Evolutionary conservation across 306 rosid genomes (phyloP).

Genomic region (Coriaria nepalensis): DNA sequence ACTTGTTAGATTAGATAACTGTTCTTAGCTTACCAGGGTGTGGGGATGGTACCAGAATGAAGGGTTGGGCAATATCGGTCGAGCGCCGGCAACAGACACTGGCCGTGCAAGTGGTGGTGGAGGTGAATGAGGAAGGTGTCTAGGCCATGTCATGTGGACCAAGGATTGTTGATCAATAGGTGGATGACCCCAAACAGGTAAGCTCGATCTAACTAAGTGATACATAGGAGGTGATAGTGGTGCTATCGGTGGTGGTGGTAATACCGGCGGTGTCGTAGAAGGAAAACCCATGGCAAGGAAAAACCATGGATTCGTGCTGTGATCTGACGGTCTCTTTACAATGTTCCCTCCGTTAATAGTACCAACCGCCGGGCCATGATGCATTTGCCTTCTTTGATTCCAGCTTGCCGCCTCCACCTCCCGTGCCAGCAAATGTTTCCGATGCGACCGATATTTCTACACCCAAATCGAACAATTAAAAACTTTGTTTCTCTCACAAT

Average conservation of each 20-base stretch:
- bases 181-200: constrained; percentile 92
- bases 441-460: constrained; percentile 81
- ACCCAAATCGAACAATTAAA: not conserved
- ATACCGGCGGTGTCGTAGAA: constrained; percentile 19
- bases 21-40: constrained; percentile 22
- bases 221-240: constrained; percentile 17
- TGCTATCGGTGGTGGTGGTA: constrained; percentile 6
- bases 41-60: constrained; percentile 45
- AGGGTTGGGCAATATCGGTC: constrained; percentile 28
- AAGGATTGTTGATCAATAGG: constrained; percentile 42
- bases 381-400: constrained; percentile 51
- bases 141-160: constrained; percentile 39
- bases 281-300: constrained; percentile 49
- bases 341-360: constrained; percentile 9
- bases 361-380: constrained; percentile 12
- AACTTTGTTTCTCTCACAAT: not conserved
- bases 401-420: constrained; percentile 81
- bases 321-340: constrained; percentile 19
- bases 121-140: constrained; percentile 25
- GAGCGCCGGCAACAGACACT: constrained; percentile 21
- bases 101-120: constrained; percentile 13
- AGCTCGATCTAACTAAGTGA: constrained; percentile 21
- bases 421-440: constrained; percentile 74
- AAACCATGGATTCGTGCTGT: constrained; percentile 32
- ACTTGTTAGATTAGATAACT: no score